phyloP scores from a whole-genome alignment of 257 asterid species.

The Mitragyna speciosa region DNA sequence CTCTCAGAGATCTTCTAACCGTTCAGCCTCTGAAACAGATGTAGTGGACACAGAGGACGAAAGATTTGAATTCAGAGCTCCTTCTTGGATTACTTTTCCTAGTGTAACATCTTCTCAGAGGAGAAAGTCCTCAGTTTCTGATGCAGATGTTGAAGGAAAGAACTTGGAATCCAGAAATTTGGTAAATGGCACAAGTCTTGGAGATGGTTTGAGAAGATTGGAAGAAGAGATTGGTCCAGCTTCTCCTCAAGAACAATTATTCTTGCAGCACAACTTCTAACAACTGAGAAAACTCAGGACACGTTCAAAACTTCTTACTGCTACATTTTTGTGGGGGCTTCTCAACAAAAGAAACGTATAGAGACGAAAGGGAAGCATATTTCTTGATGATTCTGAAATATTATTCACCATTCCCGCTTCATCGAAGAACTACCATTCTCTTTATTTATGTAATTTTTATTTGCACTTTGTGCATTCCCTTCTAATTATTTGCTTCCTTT shows the following conservation, averaged over 20 bases:
- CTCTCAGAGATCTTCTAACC: constrained; percentile 64
- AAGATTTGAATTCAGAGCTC: constrained; percentile 74
- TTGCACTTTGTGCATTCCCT: constrained; percentile 16
- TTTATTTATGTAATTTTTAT: background rate
- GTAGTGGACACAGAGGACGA: constrained; percentile 74
- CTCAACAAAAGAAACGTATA: constrained; percentile 4
- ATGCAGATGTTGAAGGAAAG: constrained; percentile 71
- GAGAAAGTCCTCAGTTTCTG: constrained; percentile 75
- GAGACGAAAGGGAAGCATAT: background rate
- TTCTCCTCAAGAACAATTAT: constrained; percentile 82
- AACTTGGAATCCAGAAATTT: constrained; percentile 42
- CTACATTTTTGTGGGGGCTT: background rate
- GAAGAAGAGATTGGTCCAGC: constrained; percentile 94
- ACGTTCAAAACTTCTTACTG: background rate
- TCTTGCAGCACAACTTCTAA: constrained; percentile 83
- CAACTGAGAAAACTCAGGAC: background rate
- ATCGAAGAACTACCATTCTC: background rate
- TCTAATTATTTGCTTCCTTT: constrained; percentile 7
- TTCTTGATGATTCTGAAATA: background rate
- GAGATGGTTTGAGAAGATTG: constrained; percentile 64
- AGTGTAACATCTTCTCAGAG: constrained; percentile 93
- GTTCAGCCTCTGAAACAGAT: constrained; percentile 73
- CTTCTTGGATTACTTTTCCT: constrained; percentile 91
- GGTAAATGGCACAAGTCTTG: constrained; percentile 40
- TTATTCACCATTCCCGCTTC: background rate